Percentiles rank a stretch among this genome's conserved stretches.
Conservation (phyloP, 331 rosid species). For the Quercus lobata region DNA sequence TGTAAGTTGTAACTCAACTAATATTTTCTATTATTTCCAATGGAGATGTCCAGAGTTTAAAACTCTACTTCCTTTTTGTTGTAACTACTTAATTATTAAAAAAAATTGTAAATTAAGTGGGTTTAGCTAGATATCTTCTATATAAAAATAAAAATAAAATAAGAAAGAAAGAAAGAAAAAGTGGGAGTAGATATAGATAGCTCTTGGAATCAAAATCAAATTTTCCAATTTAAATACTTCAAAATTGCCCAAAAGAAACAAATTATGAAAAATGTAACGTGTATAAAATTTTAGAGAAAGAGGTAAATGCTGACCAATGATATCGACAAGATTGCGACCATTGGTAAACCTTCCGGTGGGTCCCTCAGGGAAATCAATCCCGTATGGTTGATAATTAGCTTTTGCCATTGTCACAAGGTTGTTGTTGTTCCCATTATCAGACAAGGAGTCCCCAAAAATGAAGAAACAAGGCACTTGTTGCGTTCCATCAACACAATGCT, state of each 20-base stretch:
- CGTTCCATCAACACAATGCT: not conserved
- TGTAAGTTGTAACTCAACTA: no score
- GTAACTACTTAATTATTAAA: no score
- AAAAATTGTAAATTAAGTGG: no score
- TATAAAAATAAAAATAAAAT: no score
- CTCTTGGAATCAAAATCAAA: no score
- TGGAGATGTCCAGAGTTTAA: no score
- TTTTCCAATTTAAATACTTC: no score
- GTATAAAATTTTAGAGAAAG: not conserved
- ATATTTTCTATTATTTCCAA: no score
- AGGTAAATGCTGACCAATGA: not conserved
- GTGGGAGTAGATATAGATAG: no score
- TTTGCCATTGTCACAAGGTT: not conserved
- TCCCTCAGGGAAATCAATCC: conserved; percentile 13
- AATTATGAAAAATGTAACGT: not conserved
- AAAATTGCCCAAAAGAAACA: not conserved
- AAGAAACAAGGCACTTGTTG: conserved; percentile 17
- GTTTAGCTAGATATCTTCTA: no score
- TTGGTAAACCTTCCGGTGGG: conserved; percentile 25
- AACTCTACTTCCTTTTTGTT: no score
- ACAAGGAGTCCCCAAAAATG: conserved; percentile 19
- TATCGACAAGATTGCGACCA: conserved; percentile 11
- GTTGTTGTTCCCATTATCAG: conserved; percentile 23
- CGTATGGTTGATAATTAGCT: conserved; percentile 1
- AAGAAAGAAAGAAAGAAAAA: no score